A percentile compares a stretch with the other conserved stretches of the same genome.
These are phyloP conservation scores for Sedum album DNA, from an alignment of 164 flowering plant genomes.

Conservation along the genomic window DNA sequence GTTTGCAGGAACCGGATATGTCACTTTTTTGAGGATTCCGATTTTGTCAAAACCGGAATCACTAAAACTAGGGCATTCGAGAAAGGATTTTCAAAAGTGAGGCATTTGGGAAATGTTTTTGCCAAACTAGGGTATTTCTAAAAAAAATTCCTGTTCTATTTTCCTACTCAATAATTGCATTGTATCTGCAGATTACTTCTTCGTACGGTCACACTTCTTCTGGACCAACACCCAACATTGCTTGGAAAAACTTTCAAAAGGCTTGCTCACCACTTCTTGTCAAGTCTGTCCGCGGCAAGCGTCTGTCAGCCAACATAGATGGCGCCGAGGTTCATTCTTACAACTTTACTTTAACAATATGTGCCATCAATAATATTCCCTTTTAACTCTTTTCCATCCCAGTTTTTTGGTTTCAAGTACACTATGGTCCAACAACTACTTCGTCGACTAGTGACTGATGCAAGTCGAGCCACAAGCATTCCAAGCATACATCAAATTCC, in stretches of 20 bases:
- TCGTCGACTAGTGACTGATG: conserved; percentile 65
- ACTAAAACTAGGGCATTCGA: too few species aligned
- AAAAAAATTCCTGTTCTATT: too few species aligned
- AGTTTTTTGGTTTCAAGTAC: conserved; percentile 95
- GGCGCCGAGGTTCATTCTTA: conserved; percentile 60
- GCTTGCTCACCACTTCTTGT: conserved; percentile 29
- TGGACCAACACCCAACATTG: conserved; percentile 86
- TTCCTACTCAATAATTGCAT: too few species aligned
- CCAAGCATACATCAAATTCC: conserved; percentile 20
- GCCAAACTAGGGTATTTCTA: too few species aligned
- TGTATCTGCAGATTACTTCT: conserved; percentile 42
- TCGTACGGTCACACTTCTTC: conserved; percentile 48
- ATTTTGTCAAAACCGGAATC: too few species aligned
- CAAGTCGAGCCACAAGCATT: conserved; percentile 36
- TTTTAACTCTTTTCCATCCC: too few species aligned
- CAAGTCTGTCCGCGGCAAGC: conserved; percentile 61
- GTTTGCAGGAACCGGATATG: too few species aligned
- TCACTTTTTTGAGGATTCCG: too few species aligned
- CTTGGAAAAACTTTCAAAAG: conserved; percentile 76
- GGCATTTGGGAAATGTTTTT: too few species aligned
- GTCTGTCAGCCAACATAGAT: conserved; percentile 71
- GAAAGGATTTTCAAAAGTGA: too few species aligned
- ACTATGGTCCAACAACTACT: conserved; percentile 73
- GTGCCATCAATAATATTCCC: too few species aligned
- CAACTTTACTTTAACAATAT: too few species aligned